phyloP scores from a whole-genome alignment of 257 asterid species.

The Solanum boliviense region DNA sequence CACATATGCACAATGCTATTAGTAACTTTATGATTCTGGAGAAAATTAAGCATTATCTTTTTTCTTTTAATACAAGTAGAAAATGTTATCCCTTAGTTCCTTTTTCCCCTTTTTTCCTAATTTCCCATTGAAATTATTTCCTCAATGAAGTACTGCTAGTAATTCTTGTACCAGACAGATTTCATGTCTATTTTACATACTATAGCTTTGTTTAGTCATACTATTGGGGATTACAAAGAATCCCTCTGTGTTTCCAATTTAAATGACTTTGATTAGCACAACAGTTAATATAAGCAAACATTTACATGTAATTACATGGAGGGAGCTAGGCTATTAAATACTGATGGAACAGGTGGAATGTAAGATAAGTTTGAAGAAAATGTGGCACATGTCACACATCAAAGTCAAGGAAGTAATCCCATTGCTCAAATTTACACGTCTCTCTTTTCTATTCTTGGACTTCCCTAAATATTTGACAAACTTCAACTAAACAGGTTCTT shows the following conservation, averaged over 20 bases:
- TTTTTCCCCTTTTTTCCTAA: not conserved
- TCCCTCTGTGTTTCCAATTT: not conserved
- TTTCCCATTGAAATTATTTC: not conserved
- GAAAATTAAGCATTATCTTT: not conserved
- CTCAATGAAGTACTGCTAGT: not conserved
- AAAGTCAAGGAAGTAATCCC: not conserved
- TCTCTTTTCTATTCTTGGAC: not conserved
- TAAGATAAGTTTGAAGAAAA: not conserved
- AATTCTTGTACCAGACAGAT: not conserved
- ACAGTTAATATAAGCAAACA: not conserved
- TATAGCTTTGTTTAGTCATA: not conserved
- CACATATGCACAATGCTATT: not conserved
- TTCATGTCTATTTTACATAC: not conserved
- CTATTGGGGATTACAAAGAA: not conserved
- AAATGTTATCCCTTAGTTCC: not conserved
- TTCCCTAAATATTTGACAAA: not conserved
- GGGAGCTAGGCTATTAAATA: not conserved
- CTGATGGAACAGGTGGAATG: not conserved
- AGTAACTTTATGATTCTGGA: not conserved
- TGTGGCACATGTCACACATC: not conserved
- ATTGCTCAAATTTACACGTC: not conserved
- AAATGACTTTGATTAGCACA: not conserved
- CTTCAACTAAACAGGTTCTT: not conserved
- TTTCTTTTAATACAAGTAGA: not conserved
- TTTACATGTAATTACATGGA: not conserved